phyloP scores from a whole-genome alignment of 768 basidiomycete genomes.

The Trametes elegans region DNA sequence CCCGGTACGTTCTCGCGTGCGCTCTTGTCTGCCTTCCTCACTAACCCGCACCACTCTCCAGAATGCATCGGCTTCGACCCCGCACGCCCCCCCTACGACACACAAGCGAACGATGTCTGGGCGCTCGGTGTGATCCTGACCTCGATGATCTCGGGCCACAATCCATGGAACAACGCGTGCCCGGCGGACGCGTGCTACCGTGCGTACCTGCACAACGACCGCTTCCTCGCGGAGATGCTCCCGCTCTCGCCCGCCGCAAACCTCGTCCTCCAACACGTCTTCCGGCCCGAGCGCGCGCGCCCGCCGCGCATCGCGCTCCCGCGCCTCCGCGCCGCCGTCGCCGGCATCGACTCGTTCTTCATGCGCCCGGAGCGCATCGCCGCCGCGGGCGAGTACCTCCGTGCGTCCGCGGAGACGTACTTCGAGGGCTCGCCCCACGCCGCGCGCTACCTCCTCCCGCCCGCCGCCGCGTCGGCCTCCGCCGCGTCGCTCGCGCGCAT shows the following conservation, averaged over 20 bases:
- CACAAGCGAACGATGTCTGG: conserved; percentile 26
- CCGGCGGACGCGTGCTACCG: conserved; percentile 80
- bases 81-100: conserved; percentile 10
- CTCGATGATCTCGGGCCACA: conserved; percentile 89
- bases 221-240: conserved; percentile 58
- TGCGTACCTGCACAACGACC: conserved; percentile 73
- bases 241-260: conserved; percentile 32
- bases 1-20: conserved; percentile 47
- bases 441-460: background rate
- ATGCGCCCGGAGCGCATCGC: conserved; percentile 19
- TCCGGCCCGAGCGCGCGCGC: conserved; percentile 26
- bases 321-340: conserved; percentile 53
- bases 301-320: conserved; percentile 28
- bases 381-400: conserved; percentile 7
- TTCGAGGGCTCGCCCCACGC: conserved; percentile 8
- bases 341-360: conserved; percentile 55
- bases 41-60: background rate
- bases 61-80: conserved; percentile 23
- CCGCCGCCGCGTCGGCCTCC: background rate
- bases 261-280: conserved; percentile 30
- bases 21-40: conserved; percentile 27
- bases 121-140: conserved; percentile 39
- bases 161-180: conserved; percentile 91
- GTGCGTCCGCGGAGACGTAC: conserved; percentile 18
- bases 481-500: background rate